phyloP scores from a whole-genome alignment of 257 asterid genomes.

The Rehmannia glutinosa region DNA sequence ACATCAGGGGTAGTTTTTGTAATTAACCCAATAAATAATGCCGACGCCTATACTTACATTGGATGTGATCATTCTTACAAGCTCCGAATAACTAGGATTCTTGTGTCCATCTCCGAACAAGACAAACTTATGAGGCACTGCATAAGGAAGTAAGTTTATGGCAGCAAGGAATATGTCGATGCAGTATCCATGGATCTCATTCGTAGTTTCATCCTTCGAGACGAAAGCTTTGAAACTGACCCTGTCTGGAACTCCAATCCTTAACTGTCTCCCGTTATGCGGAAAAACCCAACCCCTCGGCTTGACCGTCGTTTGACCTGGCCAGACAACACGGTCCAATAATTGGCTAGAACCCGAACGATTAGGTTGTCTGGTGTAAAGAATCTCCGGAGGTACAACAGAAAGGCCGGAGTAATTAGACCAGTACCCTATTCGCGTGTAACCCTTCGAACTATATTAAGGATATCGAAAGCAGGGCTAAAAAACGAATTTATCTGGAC shows the following conservation, averaged over 20 bases:
- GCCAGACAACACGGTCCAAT: slow-evolving; percentile 54
- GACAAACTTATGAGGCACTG: slow-evolving; percentile 66
- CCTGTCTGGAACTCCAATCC: slow-evolving; percentile 73
- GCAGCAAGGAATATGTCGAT: slow-evolving; percentile 78
- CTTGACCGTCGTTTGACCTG: slow-evolving; percentile 46
- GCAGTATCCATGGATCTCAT: slow-evolving; percentile 51
- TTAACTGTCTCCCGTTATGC: slow-evolving; percentile 47
- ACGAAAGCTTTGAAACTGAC: slow-evolving; percentile 62
- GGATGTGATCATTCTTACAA: slow-evolving; percentile 40
- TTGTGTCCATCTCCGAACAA: slow-evolving; percentile 58
- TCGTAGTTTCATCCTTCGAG: slow-evolving; percentile 30
- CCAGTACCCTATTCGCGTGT: slow-evolving; percentile 76
- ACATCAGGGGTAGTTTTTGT: background rate
- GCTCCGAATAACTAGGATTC: slow-evolving; percentile 61
- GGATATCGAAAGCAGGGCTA: slow-evolving; percentile 65
- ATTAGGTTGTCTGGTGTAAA: slow-evolving; percentile 41
- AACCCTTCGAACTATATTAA: slow-evolving; percentile 51
- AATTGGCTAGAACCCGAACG: slow-evolving; percentile 55
- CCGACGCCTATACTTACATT: slow-evolving; percentile 39
- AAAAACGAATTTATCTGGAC: slow-evolving; percentile 35
- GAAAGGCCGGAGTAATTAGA: slow-evolving; percentile 79
- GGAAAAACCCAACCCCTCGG: slow-evolving; percentile 93
- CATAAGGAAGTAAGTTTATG: slow-evolving; percentile 55
- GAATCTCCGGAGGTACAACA: slow-evolving; percentile 55
- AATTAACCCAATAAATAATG: background rate